Conservation (phyloP, 1,139 yeast genomes). For the Zygosaccharomyces sapae region DNA sequence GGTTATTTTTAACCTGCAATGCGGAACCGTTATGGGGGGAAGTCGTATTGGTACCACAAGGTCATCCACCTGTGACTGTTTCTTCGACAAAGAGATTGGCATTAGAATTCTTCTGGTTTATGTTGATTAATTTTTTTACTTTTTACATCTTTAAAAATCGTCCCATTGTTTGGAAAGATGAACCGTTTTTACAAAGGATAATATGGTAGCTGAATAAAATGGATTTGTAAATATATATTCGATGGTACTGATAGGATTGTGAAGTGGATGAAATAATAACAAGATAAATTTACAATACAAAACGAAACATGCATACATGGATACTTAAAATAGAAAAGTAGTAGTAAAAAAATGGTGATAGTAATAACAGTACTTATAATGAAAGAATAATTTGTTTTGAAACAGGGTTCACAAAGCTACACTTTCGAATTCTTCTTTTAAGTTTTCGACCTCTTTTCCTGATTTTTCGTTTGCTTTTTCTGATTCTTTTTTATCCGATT, state of each 20-base stretch:
- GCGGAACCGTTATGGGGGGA: constrained; percentile 36
- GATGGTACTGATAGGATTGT: background rate
- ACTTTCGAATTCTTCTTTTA: constrained; percentile 29
- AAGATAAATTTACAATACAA: constrained; percentile 3
- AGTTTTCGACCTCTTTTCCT: constrained; percentile 10
- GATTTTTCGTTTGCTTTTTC: constrained; percentile 11
- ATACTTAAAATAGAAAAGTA: background rate
- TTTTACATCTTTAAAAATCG: constrained; percentile 54
- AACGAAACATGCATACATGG: constrained; percentile 5
- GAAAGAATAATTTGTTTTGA: constrained; percentile 1
- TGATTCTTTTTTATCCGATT: background rate
- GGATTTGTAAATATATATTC: background rate
- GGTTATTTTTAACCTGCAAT: constrained; percentile 51
- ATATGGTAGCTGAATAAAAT: constrained; percentile 58
- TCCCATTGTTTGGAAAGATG: constrained; percentile 67
- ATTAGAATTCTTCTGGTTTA: constrained; percentile 60
- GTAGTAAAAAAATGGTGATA: background rate
- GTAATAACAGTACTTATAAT: background rate
- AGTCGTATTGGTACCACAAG: constrained; percentile 18
- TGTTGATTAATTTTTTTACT: constrained; percentile 50
- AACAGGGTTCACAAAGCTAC: constrained; percentile 24
- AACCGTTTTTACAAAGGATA: constrained; percentile 64
- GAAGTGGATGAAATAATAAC: constrained; percentile 1
- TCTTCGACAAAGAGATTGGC: constrained; percentile 40
- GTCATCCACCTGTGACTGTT: constrained; percentile 21